Evolutionary conservation across 208 protist species (phyloP), one percentile per base, ranked within the genome.

Genomic region (Trypanosoma mega): DNA sequence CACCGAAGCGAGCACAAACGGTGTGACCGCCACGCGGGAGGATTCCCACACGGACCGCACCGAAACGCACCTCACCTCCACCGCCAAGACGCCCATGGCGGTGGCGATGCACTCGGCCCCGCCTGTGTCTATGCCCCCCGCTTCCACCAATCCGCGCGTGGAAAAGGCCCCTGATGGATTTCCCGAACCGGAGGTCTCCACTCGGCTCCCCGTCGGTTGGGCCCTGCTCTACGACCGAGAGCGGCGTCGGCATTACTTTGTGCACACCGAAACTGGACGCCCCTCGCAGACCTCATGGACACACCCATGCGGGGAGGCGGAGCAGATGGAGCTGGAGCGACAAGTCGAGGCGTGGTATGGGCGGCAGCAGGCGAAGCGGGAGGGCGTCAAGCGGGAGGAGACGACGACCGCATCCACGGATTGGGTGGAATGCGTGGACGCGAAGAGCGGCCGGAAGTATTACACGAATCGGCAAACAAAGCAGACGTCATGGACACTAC

Each of bases 201-300:
- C 85, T 3, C 45, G 58, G 34, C 73, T 92, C 18, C 85, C 85
- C 3, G 46, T 41, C 16, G 77, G 71, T 18, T 92, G 85, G 78
- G 62, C 66, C 12, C 52, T 92, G 47, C 26, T 82, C 45, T 92
- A 81, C 68, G 76, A 86, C 51, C 44, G 60, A 20, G 33, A 34
- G 18, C 69, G 68, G 16, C 71, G 76, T 33, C 80, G 80, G 5
- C 76, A 87, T 66, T 92, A 76, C 59, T 92, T 72, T 73, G 76
- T 75, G 20, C 63, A 78, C 70, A 75, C 71, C n/a, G 64, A 82
- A 43, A 64, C 64, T 4, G 57, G 55, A 3, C 65, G 74, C 7
- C 48, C 23, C 2, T 62, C 69, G 30, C 60, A 57, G 26, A 74
- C 75, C 11, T 87, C 80, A 9, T 92, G 85, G 85, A 68, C 71